Evolutionary conservation across 306 rosid genomes (phyloP).

Genomic region (Cicer bijugum): DNA sequence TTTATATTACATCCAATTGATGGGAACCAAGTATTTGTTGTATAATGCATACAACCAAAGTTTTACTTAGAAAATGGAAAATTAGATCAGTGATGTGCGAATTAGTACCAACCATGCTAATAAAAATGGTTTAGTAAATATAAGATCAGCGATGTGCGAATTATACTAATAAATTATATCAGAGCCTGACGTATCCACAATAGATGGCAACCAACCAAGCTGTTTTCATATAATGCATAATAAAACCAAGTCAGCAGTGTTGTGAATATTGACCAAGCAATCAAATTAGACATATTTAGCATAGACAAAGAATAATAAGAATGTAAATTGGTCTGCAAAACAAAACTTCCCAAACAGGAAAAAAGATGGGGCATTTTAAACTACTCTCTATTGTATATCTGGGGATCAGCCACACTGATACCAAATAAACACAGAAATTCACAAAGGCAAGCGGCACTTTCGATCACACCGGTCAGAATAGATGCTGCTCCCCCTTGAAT

Average conservation of each 20-base stretch:
- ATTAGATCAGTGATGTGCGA: too few species aligned
- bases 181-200: not conserved
- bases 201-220: slow-evolving; percentile 17
- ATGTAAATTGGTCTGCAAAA: slow-evolving; percentile 57
- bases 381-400: slow-evolving; percentile 47
- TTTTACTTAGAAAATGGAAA: too few species aligned
- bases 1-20: too few species aligned
- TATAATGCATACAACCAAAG: too few species aligned
- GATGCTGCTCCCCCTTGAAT: slow-evolving; percentile 50
- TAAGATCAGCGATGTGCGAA: too few species aligned
- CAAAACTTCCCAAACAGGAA: slow-evolving; percentile 68
- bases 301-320: slow-evolving; percentile 46
- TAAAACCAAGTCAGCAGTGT: slow-evolving; percentile 32
- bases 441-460: slow-evolving; percentile 43
- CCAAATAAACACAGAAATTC: slow-evolving; percentile 49
- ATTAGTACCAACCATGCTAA: too few species aligned
- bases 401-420: slow-evolving; percentile 51
- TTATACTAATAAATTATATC: not conserved
- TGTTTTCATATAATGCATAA: slow-evolving; percentile 9
- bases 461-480: slow-evolving; percentile 36
- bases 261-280: slow-evolving; percentile 50
- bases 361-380: slow-evolving; percentile 44
- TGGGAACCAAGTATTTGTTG: too few species aligned
- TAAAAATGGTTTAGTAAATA: too few species aligned
- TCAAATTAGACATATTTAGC: slow-evolving; percentile 49